Percentiles rank a stretch among this genome's conserved stretches.
These are phyloP conservation scores for Fragaria vesca DNA, from an alignment of 306 rosid species.

Conservation along the genomic window DNA sequence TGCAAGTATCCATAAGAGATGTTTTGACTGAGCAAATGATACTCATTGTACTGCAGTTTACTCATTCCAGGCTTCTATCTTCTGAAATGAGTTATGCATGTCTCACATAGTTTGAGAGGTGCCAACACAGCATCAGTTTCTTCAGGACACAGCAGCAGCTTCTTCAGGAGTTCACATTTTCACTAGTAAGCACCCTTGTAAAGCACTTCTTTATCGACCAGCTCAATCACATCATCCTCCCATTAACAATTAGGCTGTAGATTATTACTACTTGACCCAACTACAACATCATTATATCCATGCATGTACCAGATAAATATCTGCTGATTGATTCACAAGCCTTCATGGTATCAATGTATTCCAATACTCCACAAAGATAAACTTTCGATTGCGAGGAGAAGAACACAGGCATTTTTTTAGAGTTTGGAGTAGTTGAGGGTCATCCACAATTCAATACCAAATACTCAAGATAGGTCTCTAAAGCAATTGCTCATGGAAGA, in stretches of 20 bases:
- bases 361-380: constrained; percentile 70
- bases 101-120: constrained; percentile 58
- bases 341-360: constrained; percentile 65
- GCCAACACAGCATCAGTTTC: constrained; percentile 46
- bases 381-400: constrained; percentile 55
- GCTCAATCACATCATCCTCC: constrained; percentile 68
- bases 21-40: background rate
- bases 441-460: background rate
- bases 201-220: constrained; percentile 45
- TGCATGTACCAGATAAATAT: constrained; percentile 63
- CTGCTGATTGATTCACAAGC: constrained; percentile 58
- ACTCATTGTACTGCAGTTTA: background rate
- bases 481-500: constrained; percentile 37
- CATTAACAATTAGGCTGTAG: constrained; percentile 68
- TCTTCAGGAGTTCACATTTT: constrained; percentile 78
- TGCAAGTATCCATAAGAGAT: too few species aligned
- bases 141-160: constrained; percentile 44
- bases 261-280: constrained; percentile 64
- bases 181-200: constrained; percentile 46
- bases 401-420: constrained; percentile 1
- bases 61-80: background rate
- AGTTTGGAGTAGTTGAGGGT: background rate
- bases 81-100: background rate
- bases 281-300: constrained; percentile 71
- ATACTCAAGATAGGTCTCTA: constrained; percentile 8